Conservation (phyloP, 2,329 filamentous ascomycete species). For the Thielaviopsis populi region DNA sequence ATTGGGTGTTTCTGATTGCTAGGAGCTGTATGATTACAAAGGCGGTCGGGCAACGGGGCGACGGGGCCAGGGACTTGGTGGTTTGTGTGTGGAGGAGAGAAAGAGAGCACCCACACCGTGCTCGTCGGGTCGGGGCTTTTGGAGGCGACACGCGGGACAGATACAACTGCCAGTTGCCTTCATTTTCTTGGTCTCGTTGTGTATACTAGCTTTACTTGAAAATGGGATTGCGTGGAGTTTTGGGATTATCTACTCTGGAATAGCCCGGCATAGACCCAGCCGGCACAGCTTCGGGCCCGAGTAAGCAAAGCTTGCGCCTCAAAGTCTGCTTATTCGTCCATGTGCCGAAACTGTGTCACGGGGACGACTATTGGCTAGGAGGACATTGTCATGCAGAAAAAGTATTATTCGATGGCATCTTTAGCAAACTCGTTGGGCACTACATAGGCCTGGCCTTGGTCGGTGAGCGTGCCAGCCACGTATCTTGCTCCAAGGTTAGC, state of each 20-base stretch:
- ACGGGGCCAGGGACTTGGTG: background rate
- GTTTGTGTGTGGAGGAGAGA: background rate
- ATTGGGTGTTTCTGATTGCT: background rate
- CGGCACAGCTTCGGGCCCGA: background rate
- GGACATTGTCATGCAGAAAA: background rate
- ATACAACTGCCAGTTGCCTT: background rate
- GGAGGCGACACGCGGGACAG: background rate
- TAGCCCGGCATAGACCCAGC: background rate
- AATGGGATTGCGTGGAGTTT: constrained; percentile 11
- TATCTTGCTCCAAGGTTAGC: constrained; percentile 5
- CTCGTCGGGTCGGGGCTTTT: background rate
- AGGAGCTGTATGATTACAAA: constrained; percentile 1
- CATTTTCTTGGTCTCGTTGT: background rate
- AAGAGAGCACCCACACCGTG: background rate
- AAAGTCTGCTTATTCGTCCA: background rate
- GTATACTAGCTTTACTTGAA: constrained; percentile 10
- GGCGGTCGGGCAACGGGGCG: background rate
- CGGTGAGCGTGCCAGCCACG: constrained; percentile 11
- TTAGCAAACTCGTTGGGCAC: constrained; percentile 8
- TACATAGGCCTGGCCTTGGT: constrained; percentile 4
- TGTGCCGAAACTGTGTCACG: background rate
- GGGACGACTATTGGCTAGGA: background rate
- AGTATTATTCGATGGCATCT: background rate
- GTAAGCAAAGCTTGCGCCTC: background rate
- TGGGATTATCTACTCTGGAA: constrained; percentile 6